Evolutionary conservation across 495 filamentous ascomycete genomes (phyloP).

Genomic region (Cercophora newfieldiana): DNA sequence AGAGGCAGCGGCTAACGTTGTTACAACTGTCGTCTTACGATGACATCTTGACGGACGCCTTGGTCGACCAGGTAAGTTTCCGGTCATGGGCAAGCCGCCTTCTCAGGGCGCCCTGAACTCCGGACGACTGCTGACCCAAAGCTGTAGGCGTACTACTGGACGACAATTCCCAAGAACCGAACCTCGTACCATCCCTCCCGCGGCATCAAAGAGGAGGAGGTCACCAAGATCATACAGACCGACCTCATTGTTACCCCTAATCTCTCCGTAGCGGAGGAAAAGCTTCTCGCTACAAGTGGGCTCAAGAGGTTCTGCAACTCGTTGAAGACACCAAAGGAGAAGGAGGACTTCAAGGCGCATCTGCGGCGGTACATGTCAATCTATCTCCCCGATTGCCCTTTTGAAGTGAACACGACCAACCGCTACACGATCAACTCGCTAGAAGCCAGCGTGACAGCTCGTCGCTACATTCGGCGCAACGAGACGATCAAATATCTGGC

Average conservation of each 20-base stretch:
- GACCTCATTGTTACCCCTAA: conserved; percentile 76
- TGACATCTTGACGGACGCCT: conserved; percentile 92
- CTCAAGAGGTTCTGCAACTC: conserved; percentile 66
- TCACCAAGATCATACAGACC: conserved; percentile 74
- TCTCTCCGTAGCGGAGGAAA: conserved; percentile 62
- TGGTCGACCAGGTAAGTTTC: conserved; percentile 84
- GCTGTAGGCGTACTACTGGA: conserved; percentile 87
- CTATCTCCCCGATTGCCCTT: conserved; percentile 89
- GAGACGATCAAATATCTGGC: conserved; percentile 87
- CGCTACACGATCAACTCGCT: conserved; percentile 88
- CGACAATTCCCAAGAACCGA: conserved; percentile 90
- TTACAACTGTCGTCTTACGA: conserved; percentile 89
- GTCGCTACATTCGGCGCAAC: conserved; percentile 72
- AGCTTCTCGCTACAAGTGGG: conserved; percentile 71
- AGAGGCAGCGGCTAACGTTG: conserved; percentile 75
- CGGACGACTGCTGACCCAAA: neutral
- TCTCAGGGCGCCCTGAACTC: no score
- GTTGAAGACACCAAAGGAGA: conserved; percentile 73
- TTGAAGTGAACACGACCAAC: conserved; percentile 91
- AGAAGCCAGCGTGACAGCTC: conserved; percentile 85
- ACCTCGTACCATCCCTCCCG: conserved; percentile 81
- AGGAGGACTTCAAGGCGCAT: conserved; percentile 84
- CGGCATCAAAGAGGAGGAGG: conserved; percentile 76
- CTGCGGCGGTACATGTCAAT: conserved; percentile 89
- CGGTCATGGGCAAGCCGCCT: neutral